Conservation (phyloP, 78 protist genomes). For the Tieghemostelium lacteum region DNA sequence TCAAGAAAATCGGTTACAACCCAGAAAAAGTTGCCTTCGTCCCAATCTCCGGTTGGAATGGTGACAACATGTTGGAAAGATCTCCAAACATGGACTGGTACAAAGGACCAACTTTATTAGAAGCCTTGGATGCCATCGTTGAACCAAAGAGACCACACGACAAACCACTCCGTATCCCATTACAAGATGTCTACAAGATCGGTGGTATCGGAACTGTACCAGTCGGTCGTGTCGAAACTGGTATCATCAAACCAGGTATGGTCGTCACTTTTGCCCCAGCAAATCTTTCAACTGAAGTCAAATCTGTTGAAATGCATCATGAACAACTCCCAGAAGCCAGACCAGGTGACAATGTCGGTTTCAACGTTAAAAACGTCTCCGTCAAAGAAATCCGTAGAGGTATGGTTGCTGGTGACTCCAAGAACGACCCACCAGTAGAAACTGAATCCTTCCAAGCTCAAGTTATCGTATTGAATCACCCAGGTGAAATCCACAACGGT, state of each 20-base stretch:
- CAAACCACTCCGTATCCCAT: slow-evolving; percentile 98
- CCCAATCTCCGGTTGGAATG: slow-evolving; percentile 97
- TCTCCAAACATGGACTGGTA: slow-evolving; percentile 95
- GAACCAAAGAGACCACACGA: slow-evolving; percentile 96
- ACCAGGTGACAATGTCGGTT: slow-evolving; percentile 99
- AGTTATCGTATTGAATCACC: slow-evolving; percentile 98
- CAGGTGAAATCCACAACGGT: slow-evolving; percentile 95
- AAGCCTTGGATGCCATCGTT: slow-evolving; percentile 90
- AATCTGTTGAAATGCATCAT: slow-evolving; percentile 99
- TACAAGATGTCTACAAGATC: slow-evolving; percentile 98
- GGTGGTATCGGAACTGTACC: slow-evolving; percentile 98
- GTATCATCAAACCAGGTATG: slow-evolving; percentile 95
- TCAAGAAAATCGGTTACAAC: slow-evolving; percentile 94
- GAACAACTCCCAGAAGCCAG: slow-evolving; percentile 89
- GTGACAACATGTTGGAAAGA: slow-evolving; percentile 96
- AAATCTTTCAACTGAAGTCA: slow-evolving; percentile 91
- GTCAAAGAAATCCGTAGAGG: slow-evolving; percentile 97
- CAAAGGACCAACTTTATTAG: slow-evolving; percentile 89
- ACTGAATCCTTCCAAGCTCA: slow-evolving; percentile 95
- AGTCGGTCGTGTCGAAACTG: slow-evolving; percentile 99
- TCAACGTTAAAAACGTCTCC: slow-evolving; percentile 97
- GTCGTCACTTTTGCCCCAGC: slow-evolving; percentile 96
- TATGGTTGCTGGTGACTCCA: slow-evolving; percentile 92
- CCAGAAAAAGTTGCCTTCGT: slow-evolving; percentile 90
- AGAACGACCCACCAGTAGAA: slow-evolving; percentile 92